phyloP scores from a whole-genome alignment of 305 asterid genomes.

The Nicotiana rustica region DNA sequence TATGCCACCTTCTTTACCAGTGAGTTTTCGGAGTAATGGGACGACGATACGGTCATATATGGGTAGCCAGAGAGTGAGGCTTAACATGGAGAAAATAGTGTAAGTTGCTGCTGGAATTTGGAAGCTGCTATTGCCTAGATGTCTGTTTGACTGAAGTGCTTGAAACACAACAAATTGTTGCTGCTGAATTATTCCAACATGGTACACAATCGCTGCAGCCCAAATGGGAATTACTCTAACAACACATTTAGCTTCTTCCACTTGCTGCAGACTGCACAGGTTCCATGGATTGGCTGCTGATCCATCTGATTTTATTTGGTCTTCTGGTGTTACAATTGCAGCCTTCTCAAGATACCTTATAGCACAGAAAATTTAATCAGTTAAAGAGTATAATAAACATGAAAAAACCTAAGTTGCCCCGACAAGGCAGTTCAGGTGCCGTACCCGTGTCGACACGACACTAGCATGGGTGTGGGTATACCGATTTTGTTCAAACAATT shows the following conservation, averaged over 20 bases:
- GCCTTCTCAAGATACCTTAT: slow-evolving; percentile 59
- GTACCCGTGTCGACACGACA: too few relatives aligned
- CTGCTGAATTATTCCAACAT: slow-evolving; percentile 49
- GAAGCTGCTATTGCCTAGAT: slow-evolving; percentile 46
- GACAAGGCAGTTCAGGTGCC: too few relatives aligned
- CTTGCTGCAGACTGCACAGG: slow-evolving; percentile 64
- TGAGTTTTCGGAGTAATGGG: slow-evolving; percentile 53
- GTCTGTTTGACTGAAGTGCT: slow-evolving; percentile 65
- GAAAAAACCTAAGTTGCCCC: too few relatives aligned
- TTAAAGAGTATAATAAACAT: background rate
- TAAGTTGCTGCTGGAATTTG: slow-evolving; percentile 66
- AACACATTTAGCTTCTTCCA: slow-evolving; percentile 64
- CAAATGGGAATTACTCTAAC: slow-evolving; percentile 58
- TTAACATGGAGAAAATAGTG: slow-evolving; percentile 60
- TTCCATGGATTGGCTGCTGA: slow-evolving; percentile 53
- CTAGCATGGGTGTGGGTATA: too few relatives aligned
- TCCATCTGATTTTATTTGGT: slow-evolving; percentile 55
- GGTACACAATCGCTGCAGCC: slow-evolving; percentile 59
- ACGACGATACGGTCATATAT: slow-evolving; percentile 62
- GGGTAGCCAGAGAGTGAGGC: slow-evolving; percentile 61
- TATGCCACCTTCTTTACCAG: slow-evolving; percentile 57
- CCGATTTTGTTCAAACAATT: too few relatives aligned
- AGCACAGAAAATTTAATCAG: background rate
- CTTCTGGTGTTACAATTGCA: slow-evolving; percentile 50
- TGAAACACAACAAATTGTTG: slow-evolving; percentile 68